Percentiles rank a stretch among this genome's conserved stretches.
Conservation (phyloP, 495 filamentous ascomycete genomes). For the Penicillium flavigenum region DNA sequence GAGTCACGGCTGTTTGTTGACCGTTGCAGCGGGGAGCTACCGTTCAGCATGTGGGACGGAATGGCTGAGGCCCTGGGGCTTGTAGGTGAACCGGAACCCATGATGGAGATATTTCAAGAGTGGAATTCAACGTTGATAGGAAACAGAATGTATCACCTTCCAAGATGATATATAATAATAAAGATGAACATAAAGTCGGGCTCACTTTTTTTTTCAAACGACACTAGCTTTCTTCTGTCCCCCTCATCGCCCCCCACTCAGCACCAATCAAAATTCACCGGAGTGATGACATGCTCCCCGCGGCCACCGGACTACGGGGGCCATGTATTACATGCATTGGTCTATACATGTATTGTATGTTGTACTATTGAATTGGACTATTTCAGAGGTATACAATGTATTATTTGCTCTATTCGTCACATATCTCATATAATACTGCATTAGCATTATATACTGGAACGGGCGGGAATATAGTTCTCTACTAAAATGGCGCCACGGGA, state of each 20-base stretch:
- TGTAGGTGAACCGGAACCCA: slow-evolving; percentile 44
- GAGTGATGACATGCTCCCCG: slow-evolving; percentile 12
- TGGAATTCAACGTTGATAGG: neutral
- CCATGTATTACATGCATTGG: neutral
- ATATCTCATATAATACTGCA: too few relatives aligned
- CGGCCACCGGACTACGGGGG: slow-evolving; percentile 1
- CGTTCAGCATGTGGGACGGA: slow-evolving; percentile 51
- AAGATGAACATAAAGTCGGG: neutral
- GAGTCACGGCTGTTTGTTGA: slow-evolving; percentile 36
- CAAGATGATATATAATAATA: slow-evolving; percentile 1
- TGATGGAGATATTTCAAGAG: slow-evolving; percentile 18
- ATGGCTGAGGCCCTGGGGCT: slow-evolving; percentile 48
- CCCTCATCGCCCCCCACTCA: slow-evolving; percentile 6
- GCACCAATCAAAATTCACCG: slow-evolving; percentile 2
- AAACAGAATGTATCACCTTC: too few relatives aligned
- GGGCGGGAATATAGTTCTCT: neutral
- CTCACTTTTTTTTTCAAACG: slow-evolving; percentile 6
- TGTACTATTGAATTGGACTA: too few relatives aligned
- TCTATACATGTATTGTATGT: too few relatives aligned
- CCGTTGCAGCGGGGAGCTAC: slow-evolving; percentile 42
- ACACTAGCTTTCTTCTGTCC: slow-evolving; percentile 10
- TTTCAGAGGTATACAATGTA: too few relatives aligned
- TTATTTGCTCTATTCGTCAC: too few relatives aligned
- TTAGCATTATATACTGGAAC: neutral
- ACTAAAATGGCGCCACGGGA: neutral